These are phyloP conservation scores for Lindgomyces ingoldianus DNA, from an alignment of 495 filamentous ascomycete genomes.

Conservation along the genomic window DNA sequence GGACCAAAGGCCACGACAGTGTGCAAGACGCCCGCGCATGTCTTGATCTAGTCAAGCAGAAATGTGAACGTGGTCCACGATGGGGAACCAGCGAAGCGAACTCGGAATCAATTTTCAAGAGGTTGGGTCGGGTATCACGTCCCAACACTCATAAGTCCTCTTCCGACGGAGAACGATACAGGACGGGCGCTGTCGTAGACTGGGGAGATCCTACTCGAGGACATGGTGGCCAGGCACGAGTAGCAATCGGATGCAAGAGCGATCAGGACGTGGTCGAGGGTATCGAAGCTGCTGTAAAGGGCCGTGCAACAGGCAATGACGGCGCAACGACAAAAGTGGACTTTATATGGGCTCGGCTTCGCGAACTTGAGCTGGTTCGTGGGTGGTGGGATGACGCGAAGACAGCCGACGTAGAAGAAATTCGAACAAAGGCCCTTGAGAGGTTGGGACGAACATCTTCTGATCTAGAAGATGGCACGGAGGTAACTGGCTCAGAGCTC, in stretches of 20 bases:
- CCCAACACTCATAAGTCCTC: slow-evolving; percentile 51
- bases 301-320: slow-evolving; percentile 61
- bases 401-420: slow-evolving; percentile 8
- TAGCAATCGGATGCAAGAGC: slow-evolving; percentile 68
- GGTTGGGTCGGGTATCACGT: slow-evolving; percentile 62
- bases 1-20: slow-evolving; percentile 77
- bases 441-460: slow-evolving; percentile 16
- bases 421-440: slow-evolving; percentile 43
- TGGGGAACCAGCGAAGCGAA: slow-evolving; percentile 78
- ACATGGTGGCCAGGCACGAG: slow-evolving; percentile 68
- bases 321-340: slow-evolving; percentile 74
- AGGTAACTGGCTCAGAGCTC: slow-evolving; percentile 40
- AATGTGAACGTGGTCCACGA: slow-evolving; percentile 83
- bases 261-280: slow-evolving; percentile 76
- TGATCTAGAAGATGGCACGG: slow-evolving; percentile 1
- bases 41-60: slow-evolving; percentile 88
- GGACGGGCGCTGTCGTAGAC: slow-evolving; percentile 80
- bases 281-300: slow-evolving; percentile 66
- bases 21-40: slow-evolving; percentile 89
- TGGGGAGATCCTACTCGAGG: slow-evolving; percentile 79
- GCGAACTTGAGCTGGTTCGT: slow-evolving; percentile 76
- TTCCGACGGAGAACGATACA: background rate
- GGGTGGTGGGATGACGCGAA: slow-evolving; percentile 72
- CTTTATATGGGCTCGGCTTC: slow-evolving; percentile 85
- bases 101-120: slow-evolving; percentile 83